Evolutionary conservation across 495 filamentous ascomycete species (phyloP), one percentile per base, ranked within the genome.

Genomic region (Penicillium maclennaniae): DNA sequence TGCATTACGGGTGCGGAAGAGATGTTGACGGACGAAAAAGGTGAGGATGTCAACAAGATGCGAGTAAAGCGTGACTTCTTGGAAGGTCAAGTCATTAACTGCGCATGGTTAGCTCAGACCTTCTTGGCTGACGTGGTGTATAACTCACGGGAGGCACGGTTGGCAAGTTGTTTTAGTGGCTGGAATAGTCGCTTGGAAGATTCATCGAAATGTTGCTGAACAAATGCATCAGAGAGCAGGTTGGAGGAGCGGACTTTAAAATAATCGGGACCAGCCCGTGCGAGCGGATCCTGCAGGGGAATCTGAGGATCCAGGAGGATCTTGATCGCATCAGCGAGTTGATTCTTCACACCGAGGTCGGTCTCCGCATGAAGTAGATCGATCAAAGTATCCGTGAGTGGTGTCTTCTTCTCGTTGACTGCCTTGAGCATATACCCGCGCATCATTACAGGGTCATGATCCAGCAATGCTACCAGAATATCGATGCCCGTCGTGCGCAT

Each of bases 311-410:
- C 95, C 16, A 97, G 80, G 21, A 98, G 76, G 17, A 97, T 86
- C 69, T 95, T 97, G 65, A 98, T 87, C 23, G 93, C 89, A 71
- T 98, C 93, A 10, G 93, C 89, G 61, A 97, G 86, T 65, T 97
- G 95, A 25, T 90, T 91, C 74, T 96, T 96, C 53, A 97, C 90
- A 0, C 93, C 93, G 12, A 97, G 77, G 68, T 98, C 93, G 5
- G 86, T 83, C 69, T 98, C 95, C 2, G 90, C 85, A 36, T 97
- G 80, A 9, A 98, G 83, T 45, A 97, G 75, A 58, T 96, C 93
- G 52, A 98, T 96, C 23, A 98, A 74, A 6, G 91, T 95, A 63
- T 97, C 95, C 10, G 91, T 97, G 38, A 98, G 75, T 2, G 93
- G 91, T 28, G 83, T 85, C 61, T 87, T 82, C 61, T 89, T 91